These are phyloP conservation scores for Phytophthora niederhauseri DNA, from an alignment of 352 stramenopile species.

Conservation along the genomic window DNA sequence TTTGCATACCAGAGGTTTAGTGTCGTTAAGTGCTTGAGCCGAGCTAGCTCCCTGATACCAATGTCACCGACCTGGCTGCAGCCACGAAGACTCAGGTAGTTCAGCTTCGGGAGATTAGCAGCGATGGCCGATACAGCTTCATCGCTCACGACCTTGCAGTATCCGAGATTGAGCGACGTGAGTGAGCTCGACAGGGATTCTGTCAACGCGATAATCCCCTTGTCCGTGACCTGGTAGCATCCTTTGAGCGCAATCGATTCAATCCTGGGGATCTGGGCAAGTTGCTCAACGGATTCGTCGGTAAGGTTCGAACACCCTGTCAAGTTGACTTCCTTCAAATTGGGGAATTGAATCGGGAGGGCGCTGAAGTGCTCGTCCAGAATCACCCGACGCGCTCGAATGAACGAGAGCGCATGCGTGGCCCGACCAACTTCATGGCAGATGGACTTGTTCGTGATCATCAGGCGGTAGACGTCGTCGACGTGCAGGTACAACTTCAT, in stretches of 20 bases:
- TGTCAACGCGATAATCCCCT: conserved; percentile 41
- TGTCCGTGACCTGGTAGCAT: conserved; percentile 71
- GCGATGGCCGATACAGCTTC: conserved; percentile 55
- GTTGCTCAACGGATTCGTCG: conserved; percentile 46
- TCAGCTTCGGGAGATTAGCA: conserved; percentile 43
- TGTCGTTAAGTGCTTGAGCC: conserved; percentile 45
- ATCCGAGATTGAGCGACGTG: conserved; percentile 72
- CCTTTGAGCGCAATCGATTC: conserved; percentile 62
- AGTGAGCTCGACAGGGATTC: conserved; percentile 34
- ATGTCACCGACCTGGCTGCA: conserved; percentile 63
- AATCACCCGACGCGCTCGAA: conserved; percentile 51
- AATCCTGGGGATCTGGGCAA: conserved; percentile 46
- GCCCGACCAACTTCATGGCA: conserved; percentile 47
- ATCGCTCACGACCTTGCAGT: conserved; percentile 79
- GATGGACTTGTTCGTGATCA: conserved; percentile 53
- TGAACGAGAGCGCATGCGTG: conserved; percentile 59
- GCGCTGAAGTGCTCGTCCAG: conserved; percentile 49
- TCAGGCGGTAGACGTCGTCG: conserved; percentile 58
- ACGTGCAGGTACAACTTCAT: conserved; percentile 57
- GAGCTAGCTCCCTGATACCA: conserved; percentile 51
- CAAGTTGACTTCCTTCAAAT: conserved; percentile 58
- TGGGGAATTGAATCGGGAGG: conserved; percentile 54
- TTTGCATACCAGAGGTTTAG: conserved; percentile 89
- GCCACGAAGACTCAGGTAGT: conserved; percentile 63
- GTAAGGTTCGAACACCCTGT: conserved; percentile 69